These are phyloP conservation scores for Clonostachys solani DNA, from an alignment of 2,329 filamentous ascomycete species.

Conservation along the genomic window DNA sequence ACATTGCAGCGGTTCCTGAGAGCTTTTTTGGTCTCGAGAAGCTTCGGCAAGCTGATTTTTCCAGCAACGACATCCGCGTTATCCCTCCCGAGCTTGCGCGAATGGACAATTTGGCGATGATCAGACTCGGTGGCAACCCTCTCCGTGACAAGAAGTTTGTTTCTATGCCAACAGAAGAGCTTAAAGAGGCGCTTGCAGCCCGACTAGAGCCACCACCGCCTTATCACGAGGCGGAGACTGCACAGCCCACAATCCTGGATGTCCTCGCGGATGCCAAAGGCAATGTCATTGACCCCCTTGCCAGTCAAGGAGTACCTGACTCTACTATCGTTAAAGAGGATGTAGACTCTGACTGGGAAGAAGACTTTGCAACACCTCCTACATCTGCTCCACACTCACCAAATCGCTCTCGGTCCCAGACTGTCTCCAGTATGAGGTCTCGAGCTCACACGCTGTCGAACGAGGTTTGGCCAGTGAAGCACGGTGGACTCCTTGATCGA, in stretches of 20 bases:
- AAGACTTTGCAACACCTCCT: conserved; percentile 53
- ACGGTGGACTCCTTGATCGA: conserved; percentile 64
- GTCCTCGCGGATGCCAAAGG: conserved; percentile 13
- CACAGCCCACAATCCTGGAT: conserved; percentile 9
- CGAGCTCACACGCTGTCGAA: conserved; percentile 39
- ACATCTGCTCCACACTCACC: conserved; percentile 49
- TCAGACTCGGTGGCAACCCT: conserved; percentile 85
- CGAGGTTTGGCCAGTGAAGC: conserved; percentile 49
- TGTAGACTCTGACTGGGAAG: conserved; percentile 44
- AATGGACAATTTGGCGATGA: conserved; percentile 73
- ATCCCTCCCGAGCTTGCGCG: conserved; percentile 72
- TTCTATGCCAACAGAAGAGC: conserved; percentile 72
- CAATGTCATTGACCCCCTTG: not conserved
- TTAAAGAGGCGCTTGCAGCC: conserved; percentile 69
- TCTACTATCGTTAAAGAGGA: conserved; percentile 18
- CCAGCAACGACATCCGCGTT: conserved; percentile 74
- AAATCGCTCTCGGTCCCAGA: conserved; percentile 41
- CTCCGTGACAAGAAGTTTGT: conserved; percentile 83
- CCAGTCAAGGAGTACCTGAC: not conserved
- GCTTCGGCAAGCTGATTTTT: conserved; percentile 76
- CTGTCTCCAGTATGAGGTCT: conserved; percentile 35
- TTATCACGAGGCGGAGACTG: conserved; percentile 22
- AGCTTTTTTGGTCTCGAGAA: conserved; percentile 67
- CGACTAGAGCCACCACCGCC: conserved; percentile 57
- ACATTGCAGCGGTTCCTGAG: conserved; percentile 67